Evolutionary conservation across 1,139 yeast genomes (phyloP), one percentile per base, ranked within the genome.

Genomic region (Candida sp.): DNA sequence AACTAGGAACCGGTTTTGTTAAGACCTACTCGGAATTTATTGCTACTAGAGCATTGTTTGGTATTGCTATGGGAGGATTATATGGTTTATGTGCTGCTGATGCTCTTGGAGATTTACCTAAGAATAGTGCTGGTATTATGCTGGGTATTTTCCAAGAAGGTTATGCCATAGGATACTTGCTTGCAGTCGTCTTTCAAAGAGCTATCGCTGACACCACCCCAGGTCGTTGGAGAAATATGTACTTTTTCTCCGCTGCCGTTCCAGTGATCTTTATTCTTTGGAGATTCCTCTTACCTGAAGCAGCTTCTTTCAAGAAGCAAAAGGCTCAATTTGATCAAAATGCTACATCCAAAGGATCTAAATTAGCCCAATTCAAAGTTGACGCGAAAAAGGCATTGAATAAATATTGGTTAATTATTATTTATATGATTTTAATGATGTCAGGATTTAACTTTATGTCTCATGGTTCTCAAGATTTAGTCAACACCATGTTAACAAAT

Each of bases 211-310:
- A 65, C 44, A 67, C 61, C 38, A 60, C 70, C 7, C 48, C 60
- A 3, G 57, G 63, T 35, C 63, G 62, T 3, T 71, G 77, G 76
- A 63, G 75, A 56, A 57, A 70, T 4, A 47, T 71, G 41, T 70
- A 69, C 55, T 71, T 73, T 71, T 70, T 70, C 44, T 59, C 68
- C 25, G 74, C 75, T 21, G 75, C 76, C 34, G 69, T 71, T 5
- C 71, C 75, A 12, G 66, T 67, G 8, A 48, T 70, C 33, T 63
- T 71, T 39, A 61, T 70, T 39, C 46, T 58, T 23, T 68, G 73
- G 72, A 63, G 75, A 53, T 55, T 54, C 33, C 55, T 57, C 33
- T 55, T 59, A 34, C 73, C 73, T 0, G 76, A 71, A 57, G 68
- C 75, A n/a, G 65, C 68, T 41, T 56, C 68, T 6, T 70, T 56